Percentiles rank a stretch among this genome's conserved stretches.
Evolutionary conservation across 345 rosid species (phyloP).

Genomic region (Brassica nigra): DNA sequence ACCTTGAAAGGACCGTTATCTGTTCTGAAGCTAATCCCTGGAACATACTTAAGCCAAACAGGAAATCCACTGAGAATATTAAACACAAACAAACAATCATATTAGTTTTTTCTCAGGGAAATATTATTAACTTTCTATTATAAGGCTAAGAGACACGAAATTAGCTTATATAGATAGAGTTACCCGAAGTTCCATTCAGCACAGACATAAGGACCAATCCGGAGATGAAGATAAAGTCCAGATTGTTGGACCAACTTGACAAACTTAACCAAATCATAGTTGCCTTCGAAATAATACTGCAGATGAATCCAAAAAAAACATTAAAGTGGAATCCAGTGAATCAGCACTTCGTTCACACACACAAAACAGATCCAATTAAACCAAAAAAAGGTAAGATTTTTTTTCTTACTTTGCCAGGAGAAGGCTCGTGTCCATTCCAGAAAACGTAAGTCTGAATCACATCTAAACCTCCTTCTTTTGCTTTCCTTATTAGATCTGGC

Average conservation of each 20-base stretch:
- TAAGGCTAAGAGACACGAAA: neutral
- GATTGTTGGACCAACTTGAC: conserved; percentile 79
- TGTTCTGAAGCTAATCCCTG: conserved; percentile 94
- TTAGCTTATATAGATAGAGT: conserved; percentile 28
- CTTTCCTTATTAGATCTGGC: conserved; percentile 97
- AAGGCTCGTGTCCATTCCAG: conserved; percentile 98
- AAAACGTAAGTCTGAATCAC: conserved; percentile 99
- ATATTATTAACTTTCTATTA: conserved; percentile 1
- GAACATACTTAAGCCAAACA: conserved; percentile 98
- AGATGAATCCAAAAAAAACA: conserved; percentile 27
- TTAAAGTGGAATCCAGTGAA: conserved; percentile 36
- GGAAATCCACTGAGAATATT: conserved; percentile 83
- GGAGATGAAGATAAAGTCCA: conserved; percentile 89
- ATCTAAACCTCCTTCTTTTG: conserved; percentile 95
- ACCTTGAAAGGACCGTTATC: conserved; percentile 96
- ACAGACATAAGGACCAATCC: conserved; percentile 99
- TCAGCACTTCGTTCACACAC: conserved; percentile 18
- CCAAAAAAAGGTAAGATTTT: conserved; percentile 1
- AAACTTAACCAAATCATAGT: conserved; percentile 88
- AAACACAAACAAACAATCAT: conserved; percentile 20
- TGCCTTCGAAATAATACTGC: conserved; percentile 86
- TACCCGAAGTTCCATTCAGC: conserved; percentile 99
- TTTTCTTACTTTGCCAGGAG: conserved; percentile 73
- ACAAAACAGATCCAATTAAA: neutral
- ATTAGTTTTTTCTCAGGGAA: neutral